These are phyloP conservation scores for Tranzscheliella williamsii DNA, from an alignment of 1,284 basidiomycete species.

Conservation along the genomic window DNA sequence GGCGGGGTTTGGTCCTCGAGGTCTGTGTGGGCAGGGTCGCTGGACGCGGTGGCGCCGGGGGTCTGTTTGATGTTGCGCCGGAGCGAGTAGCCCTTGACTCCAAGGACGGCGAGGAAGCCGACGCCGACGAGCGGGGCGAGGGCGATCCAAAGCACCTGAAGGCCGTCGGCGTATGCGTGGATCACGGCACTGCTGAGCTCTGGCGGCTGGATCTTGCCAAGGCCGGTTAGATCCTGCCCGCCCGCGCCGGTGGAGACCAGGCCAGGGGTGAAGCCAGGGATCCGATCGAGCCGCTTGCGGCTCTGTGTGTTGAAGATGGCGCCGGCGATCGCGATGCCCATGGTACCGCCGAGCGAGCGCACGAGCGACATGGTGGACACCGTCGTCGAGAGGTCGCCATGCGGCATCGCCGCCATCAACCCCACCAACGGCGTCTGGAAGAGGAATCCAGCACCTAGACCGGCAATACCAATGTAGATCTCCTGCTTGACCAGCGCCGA, in stretches of 20 bases:
- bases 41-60: constrained; percentile 6
- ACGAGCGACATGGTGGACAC: constrained; percentile 39
- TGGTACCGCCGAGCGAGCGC: constrained; percentile 40
- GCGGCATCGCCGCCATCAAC: constrained; percentile 49
- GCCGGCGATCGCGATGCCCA: constrained; percentile 47
- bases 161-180: constrained; percentile 72
- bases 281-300: constrained; percentile 8
- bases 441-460: constrained; percentile 45
- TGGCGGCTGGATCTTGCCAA: constrained; percentile 51
- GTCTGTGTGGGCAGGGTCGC: constrained; percentile 16
- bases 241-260: constrained; percentile 16
- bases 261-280: constrained; percentile 12
- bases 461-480: constrained; percentile 40
- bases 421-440: constrained; percentile 54
- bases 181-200: constrained; percentile 65
- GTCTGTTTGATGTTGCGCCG: constrained; percentile 17
- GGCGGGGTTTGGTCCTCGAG: neutral
- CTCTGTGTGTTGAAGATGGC: constrained; percentile 46
- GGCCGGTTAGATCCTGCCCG: constrained; percentile 29
- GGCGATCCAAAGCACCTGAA: constrained; percentile 74
- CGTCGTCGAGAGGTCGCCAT: constrained; percentile 38
- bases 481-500: constrained; percentile 29
- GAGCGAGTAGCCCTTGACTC: constrained; percentile 45
- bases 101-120: constrained; percentile 45
- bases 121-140: constrained; percentile 57